These are phyloP conservation scores for Boletellus emodensis DNA, from an alignment of 768 basidiomycete species.

Conservation along the genomic window DNA sequence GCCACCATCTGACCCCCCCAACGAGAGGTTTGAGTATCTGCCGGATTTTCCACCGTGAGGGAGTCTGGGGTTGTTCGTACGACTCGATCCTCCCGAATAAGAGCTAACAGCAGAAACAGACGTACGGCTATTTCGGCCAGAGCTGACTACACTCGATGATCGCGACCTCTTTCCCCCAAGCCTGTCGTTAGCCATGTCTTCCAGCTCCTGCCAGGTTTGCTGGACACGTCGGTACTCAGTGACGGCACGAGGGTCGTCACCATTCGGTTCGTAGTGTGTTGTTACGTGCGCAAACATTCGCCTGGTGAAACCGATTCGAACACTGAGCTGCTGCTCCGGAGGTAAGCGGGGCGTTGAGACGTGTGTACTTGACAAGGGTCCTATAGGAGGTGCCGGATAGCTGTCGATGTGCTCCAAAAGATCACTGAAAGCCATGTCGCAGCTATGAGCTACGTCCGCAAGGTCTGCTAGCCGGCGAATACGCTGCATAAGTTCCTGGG, in stretches of 20 bases:
- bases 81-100: conserved; percentile 18
- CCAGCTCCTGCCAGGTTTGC: conserved; percentile 78
- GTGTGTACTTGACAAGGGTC: conserved; percentile 50
- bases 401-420: conserved; percentile 84
- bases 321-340: conserved; percentile 64
- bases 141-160: conserved; percentile 62
- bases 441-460: conserved; percentile 43
- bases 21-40: conserved; percentile 31
- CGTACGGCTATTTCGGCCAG: conserved; percentile 54
- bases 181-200: conserved; percentile 75
- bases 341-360: conserved; percentile 37
- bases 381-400: conserved; percentile 59
- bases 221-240: conserved; percentile 62
- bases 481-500: conserved; percentile 45
- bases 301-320: conserved; percentile 63
- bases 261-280: conserved; percentile 37
- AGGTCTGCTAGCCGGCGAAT: conserved; percentile 57
- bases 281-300: conserved; percentile 46
- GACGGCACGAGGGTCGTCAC: conserved; percentile 56
- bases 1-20: conserved; percentile 33
- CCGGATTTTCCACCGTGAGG: conserved; percentile 24
- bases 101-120: conserved; percentile 43
- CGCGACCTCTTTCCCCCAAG: conserved; percentile 59
- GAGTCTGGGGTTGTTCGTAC: conserved; percentile 6
- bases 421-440: conserved; percentile 79